Conservation (phyloP, 2,329 filamentous ascomycete species). For the Mollisiaceae sp. region DNA sequence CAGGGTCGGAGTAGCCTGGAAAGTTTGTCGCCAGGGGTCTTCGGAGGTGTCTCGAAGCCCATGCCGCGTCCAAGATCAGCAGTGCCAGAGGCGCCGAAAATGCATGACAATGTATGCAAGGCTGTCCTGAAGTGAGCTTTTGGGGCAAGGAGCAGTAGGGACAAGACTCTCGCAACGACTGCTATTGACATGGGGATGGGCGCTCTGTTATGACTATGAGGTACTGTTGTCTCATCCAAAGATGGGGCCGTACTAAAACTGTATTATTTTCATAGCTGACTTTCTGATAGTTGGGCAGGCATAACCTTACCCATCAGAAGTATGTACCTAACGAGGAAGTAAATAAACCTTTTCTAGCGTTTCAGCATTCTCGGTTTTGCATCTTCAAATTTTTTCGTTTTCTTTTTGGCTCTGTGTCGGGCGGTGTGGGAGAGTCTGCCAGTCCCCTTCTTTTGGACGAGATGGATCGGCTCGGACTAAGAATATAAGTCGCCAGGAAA, state of each 20-base stretch:
- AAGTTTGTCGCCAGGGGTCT: conserved; percentile 24
- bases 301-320: conserved; percentile 7
- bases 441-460: neutral
- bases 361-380: conserved; percentile 24
- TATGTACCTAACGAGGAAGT: conserved; percentile 27
- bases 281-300: conserved; percentile 8
- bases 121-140: conserved; percentile 25
- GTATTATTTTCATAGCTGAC: neutral
- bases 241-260: conserved; percentile 7
- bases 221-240: conserved; percentile 27
- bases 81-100: conserved; percentile 18
- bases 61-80: conserved; percentile 30
- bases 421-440: neutral
- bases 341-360: conserved; percentile 27
- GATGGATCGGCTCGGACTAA: neutral
- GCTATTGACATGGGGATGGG: conserved; percentile 12
- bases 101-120: conserved; percentile 34
- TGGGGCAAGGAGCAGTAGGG: conserved; percentile 12
- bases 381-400: conserved; percentile 16
- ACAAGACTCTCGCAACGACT: conserved; percentile 10
- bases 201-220: conserved; percentile 24
- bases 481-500: neutral
- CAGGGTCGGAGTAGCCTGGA: conserved; percentile 10
- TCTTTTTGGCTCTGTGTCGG: conserved; percentile 1
- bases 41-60: conserved; percentile 33